Percentiles rank a stretch among this genome's conserved stretches.
Evolutionary conservation across 495 filamentous ascomycete genomes (phyloP).

Genomic region (Aspergillus biplanus): DNA sequence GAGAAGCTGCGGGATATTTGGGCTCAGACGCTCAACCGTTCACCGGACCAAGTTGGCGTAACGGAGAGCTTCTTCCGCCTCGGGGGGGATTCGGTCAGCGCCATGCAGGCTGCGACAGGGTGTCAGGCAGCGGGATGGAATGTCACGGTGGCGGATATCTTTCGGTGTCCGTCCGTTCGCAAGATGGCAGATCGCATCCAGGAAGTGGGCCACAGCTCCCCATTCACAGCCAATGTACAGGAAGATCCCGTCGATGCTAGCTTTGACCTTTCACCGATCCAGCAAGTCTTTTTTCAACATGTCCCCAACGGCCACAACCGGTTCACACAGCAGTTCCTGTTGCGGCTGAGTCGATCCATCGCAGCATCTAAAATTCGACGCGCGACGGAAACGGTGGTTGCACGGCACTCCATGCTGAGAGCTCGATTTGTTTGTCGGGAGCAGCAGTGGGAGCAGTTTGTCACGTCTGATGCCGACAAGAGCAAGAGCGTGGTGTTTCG

Average conservation of each 20-base stretch:
- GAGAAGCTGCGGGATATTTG: conserved; percentile 29
- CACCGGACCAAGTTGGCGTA: conserved; percentile 26
- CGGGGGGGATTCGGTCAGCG: conserved; percentile 42
- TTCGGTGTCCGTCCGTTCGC: conserved; percentile 1
- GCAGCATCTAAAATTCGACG: conserved; percentile 39
- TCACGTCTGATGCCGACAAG: not conserved
- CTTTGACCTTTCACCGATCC: conserved; percentile 65
- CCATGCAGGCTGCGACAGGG: conserved; percentile 4
- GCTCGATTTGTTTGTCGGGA: conserved; percentile 49
- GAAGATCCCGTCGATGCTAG: conserved; percentile 1
- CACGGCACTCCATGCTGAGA: conserved; percentile 65
- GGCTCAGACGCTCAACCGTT: conserved; percentile 24
- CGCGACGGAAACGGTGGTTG: conserved; percentile 56
- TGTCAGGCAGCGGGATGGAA: not conserved
- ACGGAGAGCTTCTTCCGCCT: conserved; percentile 42
- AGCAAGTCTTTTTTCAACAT: conserved; percentile 60
- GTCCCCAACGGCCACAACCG: conserved; percentile 46
- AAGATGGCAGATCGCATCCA: not conserved
- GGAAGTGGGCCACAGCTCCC: not conserved
- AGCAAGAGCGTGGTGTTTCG: conserved; percentile 7
- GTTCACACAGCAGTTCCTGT: conserved; percentile 64
- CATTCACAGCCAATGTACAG: not conserved
- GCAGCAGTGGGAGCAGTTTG: not conserved
- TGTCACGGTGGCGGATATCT: conserved; percentile 5
- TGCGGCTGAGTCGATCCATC: conserved; percentile 49